Evolutionary conservation across 768 basidiomycete species (phyloP), one percentile per base, ranked within the genome.

Genomic region (Glaciozyma martinii): DNA sequence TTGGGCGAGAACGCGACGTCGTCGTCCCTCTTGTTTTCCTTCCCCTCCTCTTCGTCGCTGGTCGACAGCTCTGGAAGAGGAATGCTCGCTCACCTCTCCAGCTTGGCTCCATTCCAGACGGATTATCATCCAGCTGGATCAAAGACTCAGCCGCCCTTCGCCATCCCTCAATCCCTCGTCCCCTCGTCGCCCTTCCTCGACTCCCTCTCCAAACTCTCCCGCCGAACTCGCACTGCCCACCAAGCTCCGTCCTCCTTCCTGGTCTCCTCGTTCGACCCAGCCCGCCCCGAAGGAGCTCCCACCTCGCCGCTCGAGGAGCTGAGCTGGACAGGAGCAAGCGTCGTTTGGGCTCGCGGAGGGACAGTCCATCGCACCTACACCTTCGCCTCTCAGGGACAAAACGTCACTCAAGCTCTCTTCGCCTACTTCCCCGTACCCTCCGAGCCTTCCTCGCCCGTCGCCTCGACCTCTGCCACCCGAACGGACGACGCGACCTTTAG

Each of bases 281-380:
- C 50, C 30, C 25, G 15, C 2, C 2, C 8, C 16, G 9, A 50
- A 2, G 30, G 27, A 13, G 27, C 13, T 50, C 21, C 25, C 50
- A 6, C 49, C 3, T 10, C 49, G 30, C 50, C 50, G 3, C 30
- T 56, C 43, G 61, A 62, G 15, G 32, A 56, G 46, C 46, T 62
- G 3, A 49, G 32, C 44, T 62, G 61, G 61, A 3, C 21, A 7
- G 44, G 37, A 1, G 25, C 25, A 18, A 25, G 5, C 10, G 46
- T 62, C 33, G 25, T 49, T 5, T 62, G 61, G 61, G 32, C n/a
- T 5, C 32, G 55, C n/a, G 47, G 23, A 9, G 61, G 61, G 37
- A 40, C 37, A 40, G 37, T 40, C 12, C 7, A 7, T 13, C 37
- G 37, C 37, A 40, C 37, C 37, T 40, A 40, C 37, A 40, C 37